Evolutionary conservation across 2,329 filamentous ascomycete species (phyloP), one percentile per base, ranked within the genome.

Genomic region (Cyphellophora europaea): DNA sequence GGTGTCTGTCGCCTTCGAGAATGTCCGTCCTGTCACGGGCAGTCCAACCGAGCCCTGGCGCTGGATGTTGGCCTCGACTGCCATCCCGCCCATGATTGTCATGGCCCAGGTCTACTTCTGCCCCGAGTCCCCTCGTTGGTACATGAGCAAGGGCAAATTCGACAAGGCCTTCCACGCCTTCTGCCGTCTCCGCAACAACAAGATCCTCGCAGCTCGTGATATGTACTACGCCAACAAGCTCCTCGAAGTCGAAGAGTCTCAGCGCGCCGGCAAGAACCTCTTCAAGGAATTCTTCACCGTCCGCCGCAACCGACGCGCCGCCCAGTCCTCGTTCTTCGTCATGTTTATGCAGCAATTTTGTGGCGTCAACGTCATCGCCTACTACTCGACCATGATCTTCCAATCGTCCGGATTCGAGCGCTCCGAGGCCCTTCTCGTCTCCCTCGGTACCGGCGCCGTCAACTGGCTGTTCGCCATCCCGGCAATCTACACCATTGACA

Each of bases 31-130:
- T n/a, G n/a, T 25, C 21, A 25, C 21, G 8, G 57, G 57, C 49
- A 45, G 49, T n/a, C 32, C 62, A 14, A 73, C 77, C 16, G 65
- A 70, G 16, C 60, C 77, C 44, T 83, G 79, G 79, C 71, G 79
- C 18, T 60, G 82, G 19, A 81, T 82, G 74, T 69, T 84, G 49
- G 76, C 70, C 3, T 80, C 75, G 5, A 78, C 79, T 5, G 70
- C 80, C 44, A 64, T 80, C 2, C 72, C 74, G 3, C 70, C 72
- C 12, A 54, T 80, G 5, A 48, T 77, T 27, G 72, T 77, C 37
- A 72, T 69, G 49, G 53, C 49, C 6, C 62, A 77, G 13, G 77
- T 84, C 45, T 85, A 72, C 54, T 63, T 80, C 35, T 85, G 79
- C 49, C 74, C 76, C 1, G 67, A 71, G 38, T 65, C 59, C 3